Percentiles rank a stretch among this genome's conserved stretches.
These are phyloP conservation scores for Cardamine occulta DNA, from an alignment of 345 rosid species.

Conservation along the genomic window DNA sequence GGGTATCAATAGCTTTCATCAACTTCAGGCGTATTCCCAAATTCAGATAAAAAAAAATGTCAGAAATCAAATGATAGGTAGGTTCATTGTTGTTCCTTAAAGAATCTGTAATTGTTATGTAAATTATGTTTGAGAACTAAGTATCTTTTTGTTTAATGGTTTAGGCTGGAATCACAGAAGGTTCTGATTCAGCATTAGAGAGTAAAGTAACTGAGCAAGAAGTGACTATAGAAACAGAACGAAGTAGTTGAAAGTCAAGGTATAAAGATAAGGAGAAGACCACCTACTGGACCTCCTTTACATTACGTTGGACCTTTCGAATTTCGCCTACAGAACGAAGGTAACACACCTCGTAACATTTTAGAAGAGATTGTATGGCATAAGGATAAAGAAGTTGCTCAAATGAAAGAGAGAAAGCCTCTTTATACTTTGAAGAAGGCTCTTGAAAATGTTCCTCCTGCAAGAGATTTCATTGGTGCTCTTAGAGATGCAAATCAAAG, in stretches of 20 bases:
- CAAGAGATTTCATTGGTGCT: slow-evolving; percentile 83
- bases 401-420: slow-evolving; percentile 70
- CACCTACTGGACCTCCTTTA: slow-evolving; percentile 76
- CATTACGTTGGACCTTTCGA: slow-evolving; percentile 93
- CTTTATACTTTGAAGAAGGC: slow-evolving; percentile 54
- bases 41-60: not conserved
- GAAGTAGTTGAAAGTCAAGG: slow-evolving; percentile 84
- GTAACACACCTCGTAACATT: slow-evolving; percentile 81
- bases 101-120: not conserved
- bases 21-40: slow-evolving; percentile 19
- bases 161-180: slow-evolving; percentile 52
- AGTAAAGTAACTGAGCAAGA: slow-evolving; percentile 65
- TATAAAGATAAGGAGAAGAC: slow-evolving; percentile 75
- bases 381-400: slow-evolving; percentile 75
- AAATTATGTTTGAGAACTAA: slow-evolving; percentile 8
- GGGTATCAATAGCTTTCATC: slow-evolving; percentile 11
- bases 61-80: slow-evolving; percentile 5
- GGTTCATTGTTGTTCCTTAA: not conserved
- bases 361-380: slow-evolving; percentile 93
- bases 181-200: slow-evolving; percentile 43
- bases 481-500: slow-evolving; percentile 69
- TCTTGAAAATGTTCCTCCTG: slow-evolving; percentile 64
- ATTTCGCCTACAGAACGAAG: slow-evolving; percentile 79
- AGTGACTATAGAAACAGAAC: slow-evolving; percentile 62
- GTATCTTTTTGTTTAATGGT: slow-evolving; percentile 20